Conservation (phyloP, 768 basidiomycete genomes). For the Pleurotus pulmonarius region DNA sequence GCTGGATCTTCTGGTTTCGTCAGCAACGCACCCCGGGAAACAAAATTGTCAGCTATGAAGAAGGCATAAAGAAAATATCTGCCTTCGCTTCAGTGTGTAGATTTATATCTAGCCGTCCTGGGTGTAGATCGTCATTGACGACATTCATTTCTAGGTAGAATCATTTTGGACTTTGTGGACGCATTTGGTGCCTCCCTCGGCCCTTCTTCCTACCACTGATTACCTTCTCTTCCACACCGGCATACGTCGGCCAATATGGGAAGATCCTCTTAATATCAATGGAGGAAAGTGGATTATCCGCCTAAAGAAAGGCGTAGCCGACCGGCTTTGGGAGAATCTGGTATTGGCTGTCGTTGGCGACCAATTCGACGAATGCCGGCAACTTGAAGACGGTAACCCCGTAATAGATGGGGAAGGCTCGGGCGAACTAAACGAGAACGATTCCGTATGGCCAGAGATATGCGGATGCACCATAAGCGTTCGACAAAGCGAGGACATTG, state of each 20-base stretch:
- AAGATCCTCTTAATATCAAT: constrained; percentile 81
- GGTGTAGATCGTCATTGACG: not conserved
- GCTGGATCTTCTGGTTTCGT: constrained; percentile 92
- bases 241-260: constrained; percentile 91
- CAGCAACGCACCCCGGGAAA: constrained; percentile 88
- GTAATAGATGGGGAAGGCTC: constrained; percentile 21
- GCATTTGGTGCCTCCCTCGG: constrained; percentile 83
- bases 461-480: constrained; percentile 96
- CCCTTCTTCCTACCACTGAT: constrained; percentile 86
- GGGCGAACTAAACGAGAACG: constrained; percentile 33
- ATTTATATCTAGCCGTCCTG: not conserved
- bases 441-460: constrained; percentile 66
- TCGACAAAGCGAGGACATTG: constrained; percentile 88
- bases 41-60: constrained; percentile 88
- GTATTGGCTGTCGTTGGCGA: constrained; percentile 87
- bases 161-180: constrained; percentile 96
- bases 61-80: constrained; percentile 90
- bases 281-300: constrained; percentile 97
- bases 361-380: constrained; percentile 73
- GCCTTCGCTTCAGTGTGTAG: constrained; percentile 78
- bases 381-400: constrained; percentile 25
- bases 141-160: constrained; percentile 58
- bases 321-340: constrained; percentile 89
- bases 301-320: constrained; percentile 84
- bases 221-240: constrained; percentile 88